Conservation (phyloP, 78 protist species). For the slime mould (Dictyostelium discoideum) region dicty_2.7 NC_007088.5:5279501-5280000, state of each 20-base stretch:
- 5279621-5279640: constrained; percentile 7
- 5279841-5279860: constrained; percentile 28
- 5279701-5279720: constrained; percentile 52
- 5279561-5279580: constrained; percentile 75
- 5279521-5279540: not conserved
- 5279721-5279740: constrained; percentile 70
- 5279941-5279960: constrained; percentile 55
- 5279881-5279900: constrained; percentile 81
- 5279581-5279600: constrained; percentile 35
- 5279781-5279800: constrained; percentile 25
- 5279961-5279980: not conserved
- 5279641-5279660: constrained; percentile 60
- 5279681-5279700: constrained; percentile 13
- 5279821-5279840: constrained; percentile 39
- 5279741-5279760: constrained; percentile 27
- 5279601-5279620: not conserved
- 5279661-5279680: constrained; percentile 4
- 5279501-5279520: too few species aligned
- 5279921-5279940: constrained; percentile 52
- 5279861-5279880: constrained; percentile 56
- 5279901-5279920: constrained; percentile 44
- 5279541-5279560: constrained; percentile 73
- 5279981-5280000: not conserved
- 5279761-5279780: not conserved
- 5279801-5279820: constrained; percentile 32